Conservation (phyloP, 2,329 filamentous ascomycete species). For the Catunica adiposa region DNA sequence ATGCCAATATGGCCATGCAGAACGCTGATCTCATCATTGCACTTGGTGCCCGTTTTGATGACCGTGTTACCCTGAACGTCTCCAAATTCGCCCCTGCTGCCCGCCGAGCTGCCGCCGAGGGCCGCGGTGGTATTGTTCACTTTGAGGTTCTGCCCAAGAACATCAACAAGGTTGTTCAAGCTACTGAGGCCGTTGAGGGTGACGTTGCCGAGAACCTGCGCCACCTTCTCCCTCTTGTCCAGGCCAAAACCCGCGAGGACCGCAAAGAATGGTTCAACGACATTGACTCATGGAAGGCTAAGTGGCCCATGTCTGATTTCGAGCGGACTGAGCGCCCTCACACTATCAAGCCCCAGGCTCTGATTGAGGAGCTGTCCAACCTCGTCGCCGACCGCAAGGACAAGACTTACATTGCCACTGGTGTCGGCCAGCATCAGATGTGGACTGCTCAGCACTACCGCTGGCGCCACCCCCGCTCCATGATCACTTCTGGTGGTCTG, state of each 20-base stretch:
- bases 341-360: conserved; percentile 81
- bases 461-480: conserved; percentile 78
- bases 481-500: conserved; percentile 92
- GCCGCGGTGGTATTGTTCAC: conserved; percentile 85
- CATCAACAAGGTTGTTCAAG: conserved; percentile 98
- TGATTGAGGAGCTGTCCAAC: conserved; percentile 81
- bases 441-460: conserved; percentile 95
- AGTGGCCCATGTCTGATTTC: conserved; percentile 71
- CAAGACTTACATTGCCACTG: conserved; percentile 74
- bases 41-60: conserved; percentile 84
- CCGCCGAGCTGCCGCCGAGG: conserved; percentile 66
- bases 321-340: conserved; percentile 61
- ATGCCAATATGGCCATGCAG: conserved; percentile 97
- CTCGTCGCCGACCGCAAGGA: conserved; percentile 67
- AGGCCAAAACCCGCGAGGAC: conserved; percentile 42
- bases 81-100: conserved; percentile 80
- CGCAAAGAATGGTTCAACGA: conserved; percentile 76
- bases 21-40: conserved; percentile 92
- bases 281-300: conserved; percentile 79
- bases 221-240: conserved; percentile 55
- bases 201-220: conserved; percentile 70
- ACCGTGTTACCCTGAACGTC: conserved; percentile 74
- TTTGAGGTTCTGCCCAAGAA: conserved; percentile 99
- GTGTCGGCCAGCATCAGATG: conserved; percentile 97
- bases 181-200: conserved; percentile 86